Base-by-base conservation (phyloP, 441 rosid genomes). In the Eutrema salsugineum region DNA sequence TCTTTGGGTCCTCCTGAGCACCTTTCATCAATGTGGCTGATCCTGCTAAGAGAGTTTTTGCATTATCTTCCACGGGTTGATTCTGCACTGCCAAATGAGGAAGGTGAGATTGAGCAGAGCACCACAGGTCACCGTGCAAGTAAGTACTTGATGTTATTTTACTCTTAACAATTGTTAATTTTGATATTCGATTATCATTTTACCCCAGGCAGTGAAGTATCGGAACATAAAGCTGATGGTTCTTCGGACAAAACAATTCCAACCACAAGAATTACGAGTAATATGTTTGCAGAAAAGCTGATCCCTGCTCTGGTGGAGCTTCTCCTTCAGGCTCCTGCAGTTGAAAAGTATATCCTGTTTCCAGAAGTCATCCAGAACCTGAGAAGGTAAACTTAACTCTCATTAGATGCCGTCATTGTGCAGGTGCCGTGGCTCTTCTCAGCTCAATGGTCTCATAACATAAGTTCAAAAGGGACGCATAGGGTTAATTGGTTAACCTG, bases 291-390 rank as follows among this genome's bases (percentile, higher is more conserved):
- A n/a, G 98, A 91, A 83, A 96, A 91, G 79, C 80, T 93, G 67
- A 82, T 96, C 49, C 89, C 97, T 78, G 81, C 91, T 75, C 79
- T 96, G 77, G 87, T 90, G 66, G 97, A 91, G 79, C 91, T 96
- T 69, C 78, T 87, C 65, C 83, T 87, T 70, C 84, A 74, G 69
- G 91, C 98, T 66, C 90, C 99, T 51, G 77, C 81, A 9, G 79
- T 81, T 47, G 96, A 93, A 79, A 90, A 88, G 76, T 83, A 86
- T 79, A 91, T 81, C 27, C 67, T 90, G 61, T 85, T 86, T 68
- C 90, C 93, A 1, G 99, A 96, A 87, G 78, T 93, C 80, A 85
- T 96, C 78, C 97, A 88, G 64, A 84, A 81, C 76, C 89, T 96
- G 68, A 90, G 88, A 80, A 90, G 99, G 99, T 95, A 87, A 72